Evolutionary conservation across 1,284 basidiomycete genomes (phyloP), one percentile per base, ranked within the genome.

Genomic region (Hortiboletus rubellus): DNA sequence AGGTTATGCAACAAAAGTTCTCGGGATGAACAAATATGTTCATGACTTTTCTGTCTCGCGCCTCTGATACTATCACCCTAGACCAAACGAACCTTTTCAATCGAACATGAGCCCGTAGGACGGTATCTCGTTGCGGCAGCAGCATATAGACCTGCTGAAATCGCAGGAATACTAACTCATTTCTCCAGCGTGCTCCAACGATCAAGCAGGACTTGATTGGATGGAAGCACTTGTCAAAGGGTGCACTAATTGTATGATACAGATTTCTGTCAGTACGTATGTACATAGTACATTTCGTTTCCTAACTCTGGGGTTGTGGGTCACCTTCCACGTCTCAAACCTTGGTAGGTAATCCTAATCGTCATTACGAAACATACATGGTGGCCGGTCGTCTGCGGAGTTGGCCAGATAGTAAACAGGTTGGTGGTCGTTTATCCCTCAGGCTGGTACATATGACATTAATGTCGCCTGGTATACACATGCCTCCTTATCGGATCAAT

Each of bases 181-280:
- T 60, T 80, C 84, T 31, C 90, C 92, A 17, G 87, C 89, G 38
- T 81, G 81, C 58, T 89, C 89, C 38, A 84, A 82, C 41, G 83
- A 81, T 55, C 81, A 84, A n/a, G 74, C 74, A 49, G 91, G 89
- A 46, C 76, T 76, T 54, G 63, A 68, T 34, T 84, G 90, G 91
- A 76, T 89, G 73, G 53, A 78, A 54, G 62, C 79, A 22, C 91
- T 92, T 76, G 65, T 86, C 43, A 55, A 56, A 1, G 74, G 76
- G 3, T 89, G 86, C 65, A 52, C 60, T 4, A 80, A 73, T 49
- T 86, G 86, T 75, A 70, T 65, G 3, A 85, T 89, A 61, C 41
- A 64, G 9, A 7, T 46, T 46, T 45, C 17, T 3, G 46, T 48
- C 43, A 38, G 77, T 92, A 60, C 83, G 34, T 22, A 22, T 22